These are phyloP conservation scores for Arthrinium puccinioides DNA, from an alignment of 2,329 filamentous ascomycete genomes.

Conservation along the genomic window DNA sequence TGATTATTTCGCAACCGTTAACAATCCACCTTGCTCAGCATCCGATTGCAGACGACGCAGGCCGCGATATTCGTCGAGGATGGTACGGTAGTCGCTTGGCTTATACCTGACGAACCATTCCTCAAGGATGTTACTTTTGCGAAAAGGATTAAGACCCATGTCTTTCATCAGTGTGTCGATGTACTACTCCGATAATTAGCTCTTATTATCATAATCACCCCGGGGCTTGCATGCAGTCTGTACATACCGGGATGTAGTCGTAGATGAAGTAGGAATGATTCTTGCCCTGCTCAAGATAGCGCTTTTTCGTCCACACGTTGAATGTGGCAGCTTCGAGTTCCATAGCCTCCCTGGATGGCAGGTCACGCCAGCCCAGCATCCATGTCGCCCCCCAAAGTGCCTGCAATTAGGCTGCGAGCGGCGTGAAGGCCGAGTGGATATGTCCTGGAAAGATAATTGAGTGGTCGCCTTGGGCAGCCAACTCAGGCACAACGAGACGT, in stretches of 20 bases:
- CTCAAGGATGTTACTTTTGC: background rate
- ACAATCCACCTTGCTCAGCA: background rate
- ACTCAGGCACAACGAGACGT: slow-evolving; percentile 11
- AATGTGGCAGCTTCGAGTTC: slow-evolving; percentile 21
- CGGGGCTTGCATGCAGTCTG: too few species aligned
- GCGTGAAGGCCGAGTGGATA: slow-evolving; percentile 17
- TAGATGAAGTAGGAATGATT: slow-evolving; percentile 23
- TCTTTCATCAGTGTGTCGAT: slow-evolving; percentile 11
- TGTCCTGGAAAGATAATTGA: slow-evolving; percentile 14
- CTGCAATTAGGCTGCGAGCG: slow-evolving; percentile 19
- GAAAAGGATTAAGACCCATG: slow-evolving; percentile 11
- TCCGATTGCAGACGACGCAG: background rate
- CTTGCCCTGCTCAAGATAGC: slow-evolving; percentile 21
- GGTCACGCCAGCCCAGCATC: slow-evolving; percentile 15
- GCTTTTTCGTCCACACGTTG: slow-evolving; percentile 24
- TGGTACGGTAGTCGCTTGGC: background rate
- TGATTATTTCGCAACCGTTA: background rate
- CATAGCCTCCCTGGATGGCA: slow-evolving; percentile 18
- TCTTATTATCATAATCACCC: too few species aligned
- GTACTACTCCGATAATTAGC: too few species aligned
- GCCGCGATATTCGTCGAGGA: slow-evolving; percentile 2
- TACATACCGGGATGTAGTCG: slow-evolving; percentile 22
- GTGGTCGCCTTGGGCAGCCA: slow-evolving; percentile 14
- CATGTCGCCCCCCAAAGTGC: slow-evolving; percentile 23
- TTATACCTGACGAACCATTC: slow-evolving; percentile 1